Evolutionary conservation across 176 grass and related monocot species (phyloP).

Genomic region (Alopecurus myosuroides): DNA sequence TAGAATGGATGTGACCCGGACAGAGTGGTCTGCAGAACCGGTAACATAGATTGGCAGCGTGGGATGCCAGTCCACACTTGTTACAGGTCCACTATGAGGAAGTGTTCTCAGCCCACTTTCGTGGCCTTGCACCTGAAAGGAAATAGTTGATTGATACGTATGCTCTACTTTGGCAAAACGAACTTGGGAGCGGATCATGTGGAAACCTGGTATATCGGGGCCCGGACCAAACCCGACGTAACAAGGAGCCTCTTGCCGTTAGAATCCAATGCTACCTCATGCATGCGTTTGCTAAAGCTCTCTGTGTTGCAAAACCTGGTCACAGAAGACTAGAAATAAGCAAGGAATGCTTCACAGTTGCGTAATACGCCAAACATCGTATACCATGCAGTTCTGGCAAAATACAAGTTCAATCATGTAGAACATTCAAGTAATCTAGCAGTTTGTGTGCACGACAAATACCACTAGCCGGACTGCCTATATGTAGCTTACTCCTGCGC

Average conservation of each 20-base stretch:
- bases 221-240: slow-evolving; percentile 83
- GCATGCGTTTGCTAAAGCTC: slow-evolving; percentile 67
- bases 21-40: slow-evolving; percentile 79
- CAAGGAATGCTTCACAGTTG: neutral
- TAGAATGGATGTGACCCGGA: slow-evolving; percentile 86
- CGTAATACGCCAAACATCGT: neutral
- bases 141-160: slow-evolving; percentile 4
- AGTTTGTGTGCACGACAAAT: neutral
- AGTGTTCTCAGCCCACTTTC: slow-evolving; percentile 68
- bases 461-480: neutral
- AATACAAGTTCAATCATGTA: neutral
- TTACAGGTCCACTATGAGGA: slow-evolving; percentile 60
- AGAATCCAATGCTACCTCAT: slow-evolving; percentile 83
- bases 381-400: neutral
- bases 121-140: slow-evolving; percentile 69
- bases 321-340: slow-evolving; percentile 28
- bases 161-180: slow-evolving; percentile 2
- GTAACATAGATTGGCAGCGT: slow-evolving; percentile 79
- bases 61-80: slow-evolving; percentile 91
- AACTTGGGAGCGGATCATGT: neutral
- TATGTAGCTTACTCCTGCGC: neutral
- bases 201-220: slow-evolving; percentile 86
- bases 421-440: neutral
- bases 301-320: slow-evolving; percentile 80
- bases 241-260: slow-evolving; percentile 79